Conservation (phyloP, 2,329 filamentous ascomycete species). For the Ceratocystis lukuohia region DNA sequence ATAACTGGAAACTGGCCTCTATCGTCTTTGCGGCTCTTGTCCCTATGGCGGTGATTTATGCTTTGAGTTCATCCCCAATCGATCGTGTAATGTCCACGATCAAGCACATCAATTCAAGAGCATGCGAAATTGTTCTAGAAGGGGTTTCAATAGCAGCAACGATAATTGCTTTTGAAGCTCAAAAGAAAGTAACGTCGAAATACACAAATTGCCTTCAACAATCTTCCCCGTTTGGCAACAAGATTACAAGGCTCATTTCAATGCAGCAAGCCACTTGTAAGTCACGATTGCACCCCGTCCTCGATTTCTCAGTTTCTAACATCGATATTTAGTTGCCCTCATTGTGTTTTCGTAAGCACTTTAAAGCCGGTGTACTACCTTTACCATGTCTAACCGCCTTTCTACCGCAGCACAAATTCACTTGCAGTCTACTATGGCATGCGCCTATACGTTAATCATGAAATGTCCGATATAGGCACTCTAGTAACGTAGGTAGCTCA, state of each 20-base stretch:
- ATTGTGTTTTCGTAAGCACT: conserved; percentile 13
- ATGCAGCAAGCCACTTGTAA: conserved; percentile 22
- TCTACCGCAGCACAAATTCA: conserved; percentile 20
- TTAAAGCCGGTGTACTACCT: not conserved
- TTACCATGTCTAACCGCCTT: not conserved
- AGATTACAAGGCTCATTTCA: conserved; percentile 22
- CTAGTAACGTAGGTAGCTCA: conserved; percentile 21
- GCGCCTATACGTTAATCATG: conserved; percentile 21
- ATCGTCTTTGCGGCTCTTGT: conserved; percentile 35
- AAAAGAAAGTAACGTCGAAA: conserved; percentile 27
- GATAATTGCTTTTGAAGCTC: conserved; percentile 32
- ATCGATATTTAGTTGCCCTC: conserved; percentile 7
- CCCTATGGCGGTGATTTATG: conserved; percentile 28
- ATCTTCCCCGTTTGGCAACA: conserved; percentile 25
- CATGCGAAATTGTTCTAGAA: conserved; percentile 30
- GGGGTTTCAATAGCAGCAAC: conserved; percentile 31
- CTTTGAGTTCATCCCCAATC: conserved; percentile 26
- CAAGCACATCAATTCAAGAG: conserved; percentile 28
- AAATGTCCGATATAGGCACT: conserved; percentile 21
- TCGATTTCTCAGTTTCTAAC: not conserved
- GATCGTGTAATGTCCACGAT: conserved; percentile 26
- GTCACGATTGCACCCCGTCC: not conserved
- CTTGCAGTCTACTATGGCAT: conserved; percentile 22
- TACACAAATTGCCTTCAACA: conserved; percentile 29
- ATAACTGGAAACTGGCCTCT: conserved; percentile 39